Evolutionary conservation across 176 grass and related monocot species (phyloP).

Genomic region (Cenchrus americanus): DNA sequence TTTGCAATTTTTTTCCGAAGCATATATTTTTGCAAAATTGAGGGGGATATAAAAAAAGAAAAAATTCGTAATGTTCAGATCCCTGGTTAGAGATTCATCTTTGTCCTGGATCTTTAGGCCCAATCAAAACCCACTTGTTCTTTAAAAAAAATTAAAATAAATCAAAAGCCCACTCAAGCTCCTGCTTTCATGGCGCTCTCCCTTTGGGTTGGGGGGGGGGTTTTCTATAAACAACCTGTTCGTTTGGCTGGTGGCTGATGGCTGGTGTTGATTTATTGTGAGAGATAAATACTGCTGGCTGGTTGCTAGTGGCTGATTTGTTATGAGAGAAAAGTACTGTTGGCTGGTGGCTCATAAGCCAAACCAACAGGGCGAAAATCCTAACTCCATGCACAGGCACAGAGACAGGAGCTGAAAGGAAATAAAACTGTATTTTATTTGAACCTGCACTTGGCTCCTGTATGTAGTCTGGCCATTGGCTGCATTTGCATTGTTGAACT

Average conservation of each 20-base stretch:
- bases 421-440: neutral
- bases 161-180: conserved; percentile 54
- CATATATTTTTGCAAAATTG: no score
- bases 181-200: conserved; percentile 45
- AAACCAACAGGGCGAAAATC: no score
- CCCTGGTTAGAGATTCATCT: conserved; percentile 72
- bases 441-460: neutral
- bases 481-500: neutral
- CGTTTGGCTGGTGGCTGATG: no score
- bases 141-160: neutral
- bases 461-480: neutral
- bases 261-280: no score
- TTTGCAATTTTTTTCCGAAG: no score
- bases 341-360: no score
- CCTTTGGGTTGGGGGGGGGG: conserved; percentile 19
- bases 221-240: no score
- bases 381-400: neutral
- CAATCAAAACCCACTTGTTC: conserved; percentile 56
- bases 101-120: conserved; percentile 56
- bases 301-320: no score
- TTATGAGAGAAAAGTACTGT: no score
- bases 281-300: no score
- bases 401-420: neutral
- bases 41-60: no score
- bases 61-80: conserved; percentile 44